Evolutionary conservation across 2,329 filamentous ascomycete genomes (phyloP).

Genomic region (Albophoma yamanashiensis): DNA sequence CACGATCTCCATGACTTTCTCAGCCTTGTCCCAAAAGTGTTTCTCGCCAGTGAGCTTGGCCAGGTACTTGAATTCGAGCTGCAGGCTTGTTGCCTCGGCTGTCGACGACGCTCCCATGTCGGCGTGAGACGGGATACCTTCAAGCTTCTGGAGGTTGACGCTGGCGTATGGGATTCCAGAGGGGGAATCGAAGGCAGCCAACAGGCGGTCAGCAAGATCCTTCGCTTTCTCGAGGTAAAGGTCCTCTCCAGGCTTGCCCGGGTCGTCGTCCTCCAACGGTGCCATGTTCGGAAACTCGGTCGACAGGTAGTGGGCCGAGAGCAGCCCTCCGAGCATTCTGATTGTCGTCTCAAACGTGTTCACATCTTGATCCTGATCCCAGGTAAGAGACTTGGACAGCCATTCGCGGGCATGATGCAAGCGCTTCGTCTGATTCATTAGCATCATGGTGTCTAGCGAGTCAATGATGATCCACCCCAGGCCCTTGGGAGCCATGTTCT

Average conservation of each 20-base stretch:
- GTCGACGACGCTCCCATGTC: constrained; percentile 87
- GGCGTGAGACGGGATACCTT: constrained; percentile 70
- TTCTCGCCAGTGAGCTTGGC: constrained; percentile 89
- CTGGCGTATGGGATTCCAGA: constrained; percentile 87
- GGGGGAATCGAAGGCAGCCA: constrained; percentile 77
- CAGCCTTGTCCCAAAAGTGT: constrained; percentile 83
- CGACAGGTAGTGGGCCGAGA: constrained; percentile 93
- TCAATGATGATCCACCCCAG: constrained; percentile 98
- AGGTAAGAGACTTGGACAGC: constrained; percentile 71
- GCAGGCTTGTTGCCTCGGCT: constrained; percentile 82
- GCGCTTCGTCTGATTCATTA: constrained; percentile 91
- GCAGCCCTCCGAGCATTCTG: constrained; percentile 85
- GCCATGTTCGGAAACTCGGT: constrained; percentile 72
- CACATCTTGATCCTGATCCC: constrained; percentile 89
- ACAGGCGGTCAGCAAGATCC: constrained; percentile 77
- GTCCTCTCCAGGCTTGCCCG: constrained; percentile 69
- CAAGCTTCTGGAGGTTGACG: constrained; percentile 69
- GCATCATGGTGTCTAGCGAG: constrained; percentile 88
- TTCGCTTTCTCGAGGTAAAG: constrained; percentile 93
- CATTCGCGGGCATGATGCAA: constrained; percentile 79
- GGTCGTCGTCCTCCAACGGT: constrained; percentile 59
- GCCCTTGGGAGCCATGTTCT: constrained; percentile 77
- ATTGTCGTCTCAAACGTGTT: constrained; percentile 98
- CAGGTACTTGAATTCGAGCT: constrained; percentile 95
- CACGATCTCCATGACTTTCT: constrained; percentile 84